Base-by-base conservation (phyloP, 306 rosid species). In the Macrotyloma uniflorum region DNA sequence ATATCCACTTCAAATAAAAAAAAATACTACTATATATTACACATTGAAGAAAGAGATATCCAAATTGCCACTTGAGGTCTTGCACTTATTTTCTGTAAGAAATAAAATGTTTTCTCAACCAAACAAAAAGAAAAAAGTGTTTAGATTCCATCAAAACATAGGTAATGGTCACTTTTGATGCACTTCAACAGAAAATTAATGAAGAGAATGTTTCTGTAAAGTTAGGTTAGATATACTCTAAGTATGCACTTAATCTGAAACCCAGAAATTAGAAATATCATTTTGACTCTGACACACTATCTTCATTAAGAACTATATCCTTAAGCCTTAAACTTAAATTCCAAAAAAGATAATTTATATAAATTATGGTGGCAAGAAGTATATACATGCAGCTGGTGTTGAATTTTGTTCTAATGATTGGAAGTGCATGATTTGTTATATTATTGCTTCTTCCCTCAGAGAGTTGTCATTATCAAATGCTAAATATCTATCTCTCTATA, bases 401-500 rank as follows among this genome's bases (percentile, higher is more conserved):
- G 23, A 61, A 61, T 14, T 28, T 61, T 61, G 67, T 61, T 61
- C 67, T 61, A 61, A 61, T 61, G 67, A 61, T 61, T 61, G 67
- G 67, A 61, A 61, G 67, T 61, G 67, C 43, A 32, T 61, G 22
- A 61, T 61, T 28, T 61, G 67, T 16, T 15, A 32, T 30, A 61
- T 61, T 61, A 61, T 61, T 61, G 67, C 7, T 61, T 61, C 42
- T 61, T 30, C 22, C 23, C 9, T 15, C 67, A 61, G 43, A 61
- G 67, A 61, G 42, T 61, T 61, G 67, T 61, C 67, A 61, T 61
- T 32, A 61, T 61, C 67, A 61, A 16, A 32, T 61, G 40, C 13
- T 61, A 61, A 61, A 26, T 58, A 58, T 59, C 13, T 58, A 24
- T 59, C 22, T 30, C 67, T 59, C 67, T 61, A 40, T 61, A 30